Evolutionary conservation across 202 grass and related monocot species (phyloP).

Genomic region (Elaeis oleifera): DNA sequence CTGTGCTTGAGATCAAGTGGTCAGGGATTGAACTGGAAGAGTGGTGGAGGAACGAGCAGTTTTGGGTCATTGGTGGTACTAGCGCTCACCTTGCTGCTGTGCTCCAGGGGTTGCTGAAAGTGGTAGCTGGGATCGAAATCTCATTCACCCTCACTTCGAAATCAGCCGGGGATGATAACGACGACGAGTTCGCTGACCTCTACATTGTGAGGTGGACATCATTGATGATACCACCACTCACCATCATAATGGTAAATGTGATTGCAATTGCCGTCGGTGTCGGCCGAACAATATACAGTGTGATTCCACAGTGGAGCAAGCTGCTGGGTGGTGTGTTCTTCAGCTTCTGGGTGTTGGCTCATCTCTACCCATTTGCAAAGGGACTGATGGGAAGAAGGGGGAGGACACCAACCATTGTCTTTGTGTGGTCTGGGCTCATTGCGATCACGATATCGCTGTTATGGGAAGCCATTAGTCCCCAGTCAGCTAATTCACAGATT

Average conservation of each 20-base stretch:
- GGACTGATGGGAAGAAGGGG: slow-evolving; percentile 96
- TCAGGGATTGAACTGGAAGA: slow-evolving; percentile 90
- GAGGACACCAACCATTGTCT: slow-evolving; percentile 89
- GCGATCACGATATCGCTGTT: slow-evolving; percentile 90
- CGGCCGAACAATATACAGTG: slow-evolving; percentile 84
- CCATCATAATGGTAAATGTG: slow-evolving; percentile 96
- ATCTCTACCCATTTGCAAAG: slow-evolving; percentile 97
- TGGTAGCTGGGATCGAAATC: slow-evolving; percentile 90
- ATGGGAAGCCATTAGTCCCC: slow-evolving; percentile 88
- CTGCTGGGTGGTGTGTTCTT: slow-evolving; percentile 96
- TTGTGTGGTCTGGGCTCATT: slow-evolving; percentile 90
- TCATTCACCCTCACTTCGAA: slow-evolving; percentile 97
- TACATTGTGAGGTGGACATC: slow-evolving; percentile 91
- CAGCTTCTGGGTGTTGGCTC: slow-evolving; percentile 94
- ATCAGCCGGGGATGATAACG: slow-evolving; percentile 58
- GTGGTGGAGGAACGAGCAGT: slow-evolving; percentile 98
- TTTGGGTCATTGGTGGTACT: slow-evolving; percentile 95
- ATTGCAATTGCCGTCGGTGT: slow-evolving; percentile 89
- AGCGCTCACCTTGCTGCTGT: slow-evolving; percentile 92
- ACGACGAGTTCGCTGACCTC: slow-evolving; percentile 81
- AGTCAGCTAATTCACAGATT: slow-evolving; percentile 45
- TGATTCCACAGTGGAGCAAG: slow-evolving; percentile 95
- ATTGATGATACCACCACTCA: slow-evolving; percentile 80
- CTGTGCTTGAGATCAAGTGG: slow-evolving; percentile 94
- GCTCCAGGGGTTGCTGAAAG: slow-evolving; percentile 87